Evolutionary conservation across 441 rosid genomes (phyloP).

Genomic region (Erodium chrysanthum): DNA sequence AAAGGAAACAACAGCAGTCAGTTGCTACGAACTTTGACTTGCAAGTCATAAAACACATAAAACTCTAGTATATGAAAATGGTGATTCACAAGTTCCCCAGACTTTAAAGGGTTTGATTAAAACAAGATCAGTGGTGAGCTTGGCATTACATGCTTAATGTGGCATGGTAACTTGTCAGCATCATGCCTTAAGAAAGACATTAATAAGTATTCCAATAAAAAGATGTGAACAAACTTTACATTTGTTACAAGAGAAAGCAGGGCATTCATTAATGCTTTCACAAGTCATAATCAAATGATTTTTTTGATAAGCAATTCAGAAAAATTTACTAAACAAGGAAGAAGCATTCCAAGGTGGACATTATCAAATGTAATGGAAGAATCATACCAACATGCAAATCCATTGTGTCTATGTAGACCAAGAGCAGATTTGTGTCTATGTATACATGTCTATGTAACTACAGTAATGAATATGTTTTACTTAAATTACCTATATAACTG

Average conservation of each 20-base stretch:
- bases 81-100: too few species aligned
- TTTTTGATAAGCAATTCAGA: too few species aligned
- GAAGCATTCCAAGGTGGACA: too few species aligned
- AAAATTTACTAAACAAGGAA: too few species aligned
- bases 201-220: neutral
- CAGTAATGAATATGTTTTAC: neutral
- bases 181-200: neutral
- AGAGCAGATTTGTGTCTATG: neutral
- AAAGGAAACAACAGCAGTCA: constrained; percentile 11
- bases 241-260: neutral
- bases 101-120: neutral
- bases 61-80: neutral
- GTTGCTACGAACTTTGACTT: neutral
- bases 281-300: neutral
- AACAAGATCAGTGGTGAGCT: neutral
- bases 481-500: neutral
- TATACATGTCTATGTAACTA: too few species aligned
- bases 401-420: neutral
- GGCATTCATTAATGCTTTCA: neutral
- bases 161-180: neutral
- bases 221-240: neutral
- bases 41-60: neutral
- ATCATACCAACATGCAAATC: neutral
- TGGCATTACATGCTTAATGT: neutral
- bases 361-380: too few species aligned